Percentiles rank a stretch among this genome's conserved stretches.
phyloP scores from a whole-genome alignment of 345 rosid species.

The Citrus maxima region DNA sequence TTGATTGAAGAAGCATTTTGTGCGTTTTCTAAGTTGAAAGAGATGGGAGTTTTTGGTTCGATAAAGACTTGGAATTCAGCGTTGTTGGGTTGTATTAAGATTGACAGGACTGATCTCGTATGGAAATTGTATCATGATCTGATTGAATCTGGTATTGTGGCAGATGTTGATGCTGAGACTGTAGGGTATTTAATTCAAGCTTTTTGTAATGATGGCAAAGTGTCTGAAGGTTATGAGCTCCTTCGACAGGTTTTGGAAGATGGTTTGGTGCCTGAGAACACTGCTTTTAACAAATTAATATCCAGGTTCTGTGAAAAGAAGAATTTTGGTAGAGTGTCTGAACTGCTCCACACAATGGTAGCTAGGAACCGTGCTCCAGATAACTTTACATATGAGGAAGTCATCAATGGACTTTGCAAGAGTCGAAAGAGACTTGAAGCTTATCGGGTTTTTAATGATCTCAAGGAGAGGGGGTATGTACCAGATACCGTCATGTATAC shows the following conservation, averaged over 20 bases:
- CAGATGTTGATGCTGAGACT: constrained; percentile 32
- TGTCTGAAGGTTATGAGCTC: constrained; percentile 39
- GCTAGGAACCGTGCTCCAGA: constrained; percentile 34
- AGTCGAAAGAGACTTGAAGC: constrained; percentile 30
- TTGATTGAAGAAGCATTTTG: constrained; percentile 47
- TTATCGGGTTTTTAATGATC: constrained; percentile 38
- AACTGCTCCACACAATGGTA: constrained; percentile 50
- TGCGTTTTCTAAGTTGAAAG: constrained; percentile 32
- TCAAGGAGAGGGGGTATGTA: constrained; percentile 53
- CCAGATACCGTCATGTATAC: constrained; percentile 39
- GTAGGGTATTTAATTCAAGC: constrained; percentile 41
- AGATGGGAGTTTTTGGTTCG: constrained; percentile 22
- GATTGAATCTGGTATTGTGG: constrained; percentile 33
- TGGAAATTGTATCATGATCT: constrained; percentile 46
- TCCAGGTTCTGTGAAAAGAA: constrained; percentile 25
- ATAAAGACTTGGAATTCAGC: constrained; percentile 49
- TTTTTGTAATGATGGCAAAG: constrained; percentile 38
- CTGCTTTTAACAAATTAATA: constrained; percentile 38
- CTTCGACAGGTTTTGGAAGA: constrained; percentile 42
- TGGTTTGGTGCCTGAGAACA: constrained; percentile 34
- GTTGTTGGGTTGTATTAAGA: constrained; percentile 39
- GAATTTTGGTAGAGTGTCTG: constrained; percentile 36
- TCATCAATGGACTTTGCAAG: constrained; percentile 51
- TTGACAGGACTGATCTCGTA: constrained; percentile 39
- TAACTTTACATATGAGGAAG: constrained; percentile 40